phyloP scores from a whole-genome alignment of 148 eudicot species.

The Talinum fruticosum region DNA sequence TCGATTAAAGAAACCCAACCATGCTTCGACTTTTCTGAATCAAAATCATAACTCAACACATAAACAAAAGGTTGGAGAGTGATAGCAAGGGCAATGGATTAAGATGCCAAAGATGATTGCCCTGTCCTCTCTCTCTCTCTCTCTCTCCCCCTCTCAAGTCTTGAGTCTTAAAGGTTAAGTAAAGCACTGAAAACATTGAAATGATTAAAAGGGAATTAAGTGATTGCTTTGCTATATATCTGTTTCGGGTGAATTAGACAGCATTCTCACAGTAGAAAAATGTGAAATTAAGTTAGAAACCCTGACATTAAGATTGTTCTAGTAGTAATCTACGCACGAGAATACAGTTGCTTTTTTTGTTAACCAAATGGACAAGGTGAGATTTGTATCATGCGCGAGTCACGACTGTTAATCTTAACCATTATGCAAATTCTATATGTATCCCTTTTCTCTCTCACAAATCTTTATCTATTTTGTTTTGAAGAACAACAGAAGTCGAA shows the following conservation, averaged over 20 bases:
- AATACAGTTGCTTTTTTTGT: too few species aligned
- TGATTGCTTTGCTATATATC: background rate
- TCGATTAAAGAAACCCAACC: slow-evolving; percentile 13
- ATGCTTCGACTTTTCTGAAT: background rate
- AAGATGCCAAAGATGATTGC: slow-evolving; percentile 20
- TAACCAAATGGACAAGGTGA: too few species aligned
- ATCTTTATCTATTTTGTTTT: too few species aligned
- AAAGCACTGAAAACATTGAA: background rate
- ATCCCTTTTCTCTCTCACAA: too few species aligned
- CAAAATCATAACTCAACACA: slow-evolving; percentile 7
- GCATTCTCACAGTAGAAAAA: background rate
- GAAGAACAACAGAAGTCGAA: too few species aligned
- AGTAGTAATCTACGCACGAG: too few species aligned
- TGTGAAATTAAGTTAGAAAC: background rate
- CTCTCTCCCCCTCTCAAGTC: background rate
- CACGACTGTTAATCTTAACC: too few species aligned
- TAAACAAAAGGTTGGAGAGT: background rate
- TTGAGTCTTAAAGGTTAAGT: background rate
- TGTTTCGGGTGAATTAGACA: background rate
- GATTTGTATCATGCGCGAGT: too few species aligned
- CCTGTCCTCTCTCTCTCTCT: background rate
- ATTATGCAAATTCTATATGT: too few species aligned
- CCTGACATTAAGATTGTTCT: too few species aligned
- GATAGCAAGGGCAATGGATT: background rate
- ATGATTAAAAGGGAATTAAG: background rate